Base-by-base conservation (phyloP, 2,329 filamentous ascomycete species). In the Knoxdaviesia capensis region DNA sequence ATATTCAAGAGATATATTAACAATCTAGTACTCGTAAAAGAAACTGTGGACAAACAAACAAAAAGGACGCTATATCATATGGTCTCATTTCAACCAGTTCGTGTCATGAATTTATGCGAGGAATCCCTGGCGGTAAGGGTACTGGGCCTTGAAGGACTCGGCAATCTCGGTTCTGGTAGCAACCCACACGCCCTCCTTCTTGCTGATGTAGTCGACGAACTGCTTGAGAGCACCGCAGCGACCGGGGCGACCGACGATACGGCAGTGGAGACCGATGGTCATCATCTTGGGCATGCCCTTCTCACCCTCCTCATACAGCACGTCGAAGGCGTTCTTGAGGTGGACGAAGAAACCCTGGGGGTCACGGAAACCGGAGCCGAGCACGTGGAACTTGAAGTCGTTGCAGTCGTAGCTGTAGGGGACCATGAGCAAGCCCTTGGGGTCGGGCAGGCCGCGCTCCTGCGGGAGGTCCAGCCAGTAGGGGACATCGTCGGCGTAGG, bases 401-500 rank as follows among this genome's bases (percentile, higher is more conserved):
- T 72, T 71, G 56, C 64, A 68, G 51, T 71, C 68, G 48, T 70
- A 71, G 38, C 56, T 59, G 51, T 71, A 71, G 5, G 66, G 67
- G 10, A 71, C 54, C 62, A 71, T 70, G 3, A 72, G 53, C 44
- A 64, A 59, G n/a, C 68, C 66, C 46, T 69, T 62, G 1, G 61
- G 53, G 10, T 54, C 51, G 0, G 51, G 46, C 9, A 52, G 54
- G 7, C 58, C 52, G 6, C 59, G 54, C 52, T 72, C 69, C 31
- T 59, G 54, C 0, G 66, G 66, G 2, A 71, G 52, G 48, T 71
- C 68, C 5, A 64, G 56, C 68, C 67, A 71, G 51, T 71, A 71
- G 0, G 68, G 68, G 5, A 71, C 54, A 44, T 72, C 68, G 44
- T 72, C 69, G 9, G 66, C 65, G 45, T 71, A 72, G 0, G 59